Base-by-base conservation (phyloP, 768 basidiomycete species). In the Boletus insuetus region DNA sequence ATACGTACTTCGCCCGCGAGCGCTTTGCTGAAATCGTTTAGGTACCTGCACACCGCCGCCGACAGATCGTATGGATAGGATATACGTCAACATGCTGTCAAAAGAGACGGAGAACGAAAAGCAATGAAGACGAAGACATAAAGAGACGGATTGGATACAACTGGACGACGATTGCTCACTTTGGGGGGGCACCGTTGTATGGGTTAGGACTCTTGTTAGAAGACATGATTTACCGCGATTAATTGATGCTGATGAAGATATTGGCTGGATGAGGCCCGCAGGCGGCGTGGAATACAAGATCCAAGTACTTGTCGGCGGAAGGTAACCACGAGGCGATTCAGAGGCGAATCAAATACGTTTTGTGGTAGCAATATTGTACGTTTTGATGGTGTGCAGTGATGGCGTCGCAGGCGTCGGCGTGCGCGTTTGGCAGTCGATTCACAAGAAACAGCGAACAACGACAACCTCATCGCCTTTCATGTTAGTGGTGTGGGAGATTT, bases 1-100 rank as follows among this genome's bases (percentile, higher is more conserved):
- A 84, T 82, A 35, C 82, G 79, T n/a, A 84, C 82, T 65, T 84
- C 82, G 51, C 76, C 68, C 10, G 83, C 82, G 38, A 84, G 78
- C 1, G 83, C 83, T 60, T 84, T 84, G 69, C 81, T 82, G 64
- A 83, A 83, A 62, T 83, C 82, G 58, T 82, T 80, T 49, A 83
- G 64, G 64, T 83, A 83, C 67, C 79, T 79, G 62, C 29, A 17
- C 38, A 31, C 17, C 47, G 50, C 13, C 34, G 14, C 14, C 34
- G 12, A 35, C 14, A 45, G 29, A 54, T 47, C 54, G 40, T 16
- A 38, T 35, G 42, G 53, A 45, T 32, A 19, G 38, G 39, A 31
- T 37, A 43, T 12, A 48, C 31, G 48, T 60, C 54, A 64, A 41
- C 51, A 45, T 31, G 32, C 50, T 55, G 41, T 32, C 46, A 10